Evolutionary conservation across 106 monocot species (phyloP), one percentile per base, ranked within the genome.

Genomic region (Agapanthus africanus): DNA sequence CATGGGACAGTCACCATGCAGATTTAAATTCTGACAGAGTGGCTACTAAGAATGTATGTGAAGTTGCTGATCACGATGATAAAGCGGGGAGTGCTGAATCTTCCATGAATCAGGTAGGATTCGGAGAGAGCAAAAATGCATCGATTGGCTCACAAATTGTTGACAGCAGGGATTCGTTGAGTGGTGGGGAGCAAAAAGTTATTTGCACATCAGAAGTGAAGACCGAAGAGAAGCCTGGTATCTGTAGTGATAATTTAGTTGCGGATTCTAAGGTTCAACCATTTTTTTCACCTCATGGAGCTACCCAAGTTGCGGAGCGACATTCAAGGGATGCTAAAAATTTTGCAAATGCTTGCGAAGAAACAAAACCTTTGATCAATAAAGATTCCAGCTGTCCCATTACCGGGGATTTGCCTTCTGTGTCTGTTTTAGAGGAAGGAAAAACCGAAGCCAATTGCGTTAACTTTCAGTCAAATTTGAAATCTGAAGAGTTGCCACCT

Each of bases 1-100:
- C 42, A 49, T 94, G 94, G 85, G 87, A 90, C 19, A 59, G 70
- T 36, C 69, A 77, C 56, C 77, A 82, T 56, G 79, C 63, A 64
- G 66, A 42, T 49, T 30, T 54, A 18, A 61, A 65, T 66, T 62
- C 68, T 30, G 71, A 78, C 10, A 56, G 50, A 65, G 51, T 2
- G 61, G 28, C 41, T 49, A 18, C 46, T 65, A 27, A 46, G 61
- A 18, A 15, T 69, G 47, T 32, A 30, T 54, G 32, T 74, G 39
- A 47, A 22, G 54, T 54, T 72, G 66, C 32, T 39, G 62, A 22
- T 68, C 66, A 66, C 42, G 42, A 69, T 42, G 23, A 63, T 0
- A 40, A 40, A 7, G 19, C 40, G 35, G 73, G 54, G 42, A 70
- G 33, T 16, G 16, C 7, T 10, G 77, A 22, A 68, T 26, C 19